A percentile compares a stretch with the other conserved stretches of the same genome.
These are phyloP conservation scores for Priceomyces medius DNA, from an alignment of 805 yeast genomes.

Conservation along the genomic window DNA sequence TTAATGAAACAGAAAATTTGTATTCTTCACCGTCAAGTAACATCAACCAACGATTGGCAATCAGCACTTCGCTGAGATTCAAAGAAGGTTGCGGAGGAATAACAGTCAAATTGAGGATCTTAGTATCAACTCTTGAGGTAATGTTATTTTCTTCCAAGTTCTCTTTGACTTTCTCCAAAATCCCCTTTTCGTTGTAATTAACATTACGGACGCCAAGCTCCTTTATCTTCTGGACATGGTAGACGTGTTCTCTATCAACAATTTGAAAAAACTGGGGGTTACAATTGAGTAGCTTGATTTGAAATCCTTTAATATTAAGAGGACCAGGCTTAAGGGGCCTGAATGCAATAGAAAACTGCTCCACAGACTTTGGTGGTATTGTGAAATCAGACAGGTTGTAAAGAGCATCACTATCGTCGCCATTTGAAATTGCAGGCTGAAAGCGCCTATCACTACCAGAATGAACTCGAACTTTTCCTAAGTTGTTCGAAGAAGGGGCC, in stretches of 20 bases:
- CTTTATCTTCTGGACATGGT: constrained; percentile 11
- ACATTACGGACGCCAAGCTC: constrained; percentile 6
- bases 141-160: constrained; percentile 25
- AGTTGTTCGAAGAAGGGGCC: not conserved
- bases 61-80: constrained; percentile 48
- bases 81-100: constrained; percentile 60
- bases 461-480: not conserved
- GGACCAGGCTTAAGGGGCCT: constrained; percentile 51
- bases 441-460: not conserved
- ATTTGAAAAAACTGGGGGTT: constrained; percentile 44
- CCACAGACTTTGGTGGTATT: constrained; percentile 27
- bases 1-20: constrained; percentile 48
- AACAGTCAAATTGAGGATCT: constrained; percentile 27
- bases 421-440: constrained; percentile 2
- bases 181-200: constrained; percentile 8
- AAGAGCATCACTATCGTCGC: constrained; percentile 1
- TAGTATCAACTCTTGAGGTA: constrained; percentile 16
- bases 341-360: constrained; percentile 44
- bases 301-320: constrained; percentile 50
- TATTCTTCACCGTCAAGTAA: constrained; percentile 73
- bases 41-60: constrained; percentile 69
- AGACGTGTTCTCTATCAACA: constrained; percentile 25
- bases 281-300: constrained; percentile 52
- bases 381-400: constrained; percentile 10
- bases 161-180: constrained; percentile 14